Evolutionary conservation across 2,329 filamentous ascomycete species (phyloP).

Genomic region (Cladosporium sp.): DNA sequence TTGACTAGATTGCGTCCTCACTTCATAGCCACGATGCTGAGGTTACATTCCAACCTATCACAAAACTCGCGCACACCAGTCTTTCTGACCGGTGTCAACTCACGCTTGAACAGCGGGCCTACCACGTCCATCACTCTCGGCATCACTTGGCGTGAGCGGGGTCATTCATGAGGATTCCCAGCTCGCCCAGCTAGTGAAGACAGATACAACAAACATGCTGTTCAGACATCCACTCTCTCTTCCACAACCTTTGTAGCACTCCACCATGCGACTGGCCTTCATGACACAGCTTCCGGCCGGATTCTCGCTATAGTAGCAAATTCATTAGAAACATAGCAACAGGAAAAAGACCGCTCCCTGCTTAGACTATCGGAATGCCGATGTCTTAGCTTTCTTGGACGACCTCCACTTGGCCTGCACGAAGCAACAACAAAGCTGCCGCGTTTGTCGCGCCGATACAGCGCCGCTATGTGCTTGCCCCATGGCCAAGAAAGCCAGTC

Average conservation of each 20-base stretch:
- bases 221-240: not conserved
- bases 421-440: conserved; percentile 19
- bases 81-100: not conserved
- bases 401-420: conserved; percentile 20
- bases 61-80: not conserved
- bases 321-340: not conserved
- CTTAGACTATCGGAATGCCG: conserved; percentile 13
- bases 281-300: not conserved
- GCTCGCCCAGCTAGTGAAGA: not conserved
- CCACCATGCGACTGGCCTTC: not conserved
- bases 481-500: conserved; percentile 11
- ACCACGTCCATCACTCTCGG: not conserved
- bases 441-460: conserved; percentile 2
- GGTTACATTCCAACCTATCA: conserved; percentile 2
- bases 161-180: not conserved
- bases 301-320: not conserved
- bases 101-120: not conserved
- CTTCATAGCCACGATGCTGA: not conserved
- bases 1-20: not conserved
- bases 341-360: not conserved
- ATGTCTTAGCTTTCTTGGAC: conserved; percentile 21
- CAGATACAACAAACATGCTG: not conserved
- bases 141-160: not conserved
- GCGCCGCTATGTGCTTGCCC: conserved; percentile 18
- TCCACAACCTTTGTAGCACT: not conserved